Base-by-base conservation (phyloP, 352 stramenopile genomes). In the Pythium guiyangense region DNA sequence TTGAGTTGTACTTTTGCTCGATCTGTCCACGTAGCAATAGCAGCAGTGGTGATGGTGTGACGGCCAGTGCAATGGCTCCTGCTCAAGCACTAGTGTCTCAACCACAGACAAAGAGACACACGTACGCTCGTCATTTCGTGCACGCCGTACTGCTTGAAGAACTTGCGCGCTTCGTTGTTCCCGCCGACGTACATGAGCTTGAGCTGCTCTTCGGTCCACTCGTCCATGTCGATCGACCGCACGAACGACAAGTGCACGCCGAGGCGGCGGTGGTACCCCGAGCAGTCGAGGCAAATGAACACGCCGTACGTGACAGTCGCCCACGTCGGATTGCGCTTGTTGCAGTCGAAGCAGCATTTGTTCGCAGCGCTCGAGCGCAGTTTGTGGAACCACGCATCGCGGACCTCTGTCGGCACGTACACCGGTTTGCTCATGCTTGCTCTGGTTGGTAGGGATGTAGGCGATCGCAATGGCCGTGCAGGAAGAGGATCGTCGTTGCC, bases 281-380 rank as follows among this genome's bases (percentile, higher is more conserved):
- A 97, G 72, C 94, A 98, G 63, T 98, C 94, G 44, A 98, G 75
- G 63, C 95, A 98, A 62, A 98, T 97, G 62, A 98, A 97, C 43
- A 98, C 90, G 62, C 95, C 95, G 69, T 97, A 98, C 17, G 88
- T 97, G 57, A 97, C 92, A 1, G 90, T 97, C 15, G 94, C 94
- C 95, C 96, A 98, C 49, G 80, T 97, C 40, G 96, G 95, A 69
- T 98, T 98, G 35, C 90, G 84, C 54, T 96, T 96, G 63, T 88
- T 94, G 76, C 96, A 98, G 77, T 98, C 96, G 67, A 98, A 98
- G 74, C 96, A 98, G 57, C 83, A 67, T 58, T 96, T 96, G 61
- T 96, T 96, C 49, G 86, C 86, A 22, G 74, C 73, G 20, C 68
- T 66, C 54, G 73, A 71, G 56, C 86, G 84, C 52, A 94, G 67